These are phyloP conservation scores for Cordyceps javanica DNA, from an alignment of 2,329 filamentous ascomycete species.

Conservation along the genomic window DNA sequence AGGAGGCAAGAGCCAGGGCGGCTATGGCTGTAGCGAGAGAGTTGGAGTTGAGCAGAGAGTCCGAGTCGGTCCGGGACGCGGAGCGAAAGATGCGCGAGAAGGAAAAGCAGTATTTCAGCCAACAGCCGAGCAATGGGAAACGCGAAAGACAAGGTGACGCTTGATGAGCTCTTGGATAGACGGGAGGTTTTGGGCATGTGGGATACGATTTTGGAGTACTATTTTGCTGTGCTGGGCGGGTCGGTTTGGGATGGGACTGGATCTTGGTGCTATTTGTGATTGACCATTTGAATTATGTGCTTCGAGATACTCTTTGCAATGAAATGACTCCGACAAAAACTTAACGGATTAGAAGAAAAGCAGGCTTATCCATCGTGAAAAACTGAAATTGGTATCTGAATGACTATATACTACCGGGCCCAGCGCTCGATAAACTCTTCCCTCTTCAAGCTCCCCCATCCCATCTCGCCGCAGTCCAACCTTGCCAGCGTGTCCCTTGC, in stretches of 20 bases:
- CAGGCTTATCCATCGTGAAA: background rate
- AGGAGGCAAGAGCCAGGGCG: too few relatives aligned
- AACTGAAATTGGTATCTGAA: background rate
- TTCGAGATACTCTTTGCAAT: background rate
- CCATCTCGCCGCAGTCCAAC: conserved; percentile 31
- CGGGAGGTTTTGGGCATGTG: too few relatives aligned
- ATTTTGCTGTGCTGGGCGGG: background rate
- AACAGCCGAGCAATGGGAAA: too few relatives aligned
- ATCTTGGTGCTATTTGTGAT: background rate
- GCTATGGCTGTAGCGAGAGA: too few relatives aligned
- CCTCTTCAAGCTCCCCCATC: conserved; percentile 38
- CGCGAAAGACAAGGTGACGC: too few relatives aligned
- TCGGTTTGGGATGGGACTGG: background rate
- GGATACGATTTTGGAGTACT: background rate
- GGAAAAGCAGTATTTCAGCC: too few relatives aligned
- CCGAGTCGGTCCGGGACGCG: too few relatives aligned
- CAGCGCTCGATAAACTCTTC: conserved; percentile 40
- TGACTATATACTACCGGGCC: conserved; percentile 11
- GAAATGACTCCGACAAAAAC: too few relatives aligned
- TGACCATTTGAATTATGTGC: background rate
- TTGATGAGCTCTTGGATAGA: too few relatives aligned
- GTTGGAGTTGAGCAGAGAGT: too few relatives aligned
- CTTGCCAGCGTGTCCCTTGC: conserved; percentile 32
- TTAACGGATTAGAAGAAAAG: background rate
- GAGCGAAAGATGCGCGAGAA: too few relatives aligned